Base-by-base conservation (phyloP, 2,329 filamentous ascomycete species). In the Exserohilum rostratum region DNA sequence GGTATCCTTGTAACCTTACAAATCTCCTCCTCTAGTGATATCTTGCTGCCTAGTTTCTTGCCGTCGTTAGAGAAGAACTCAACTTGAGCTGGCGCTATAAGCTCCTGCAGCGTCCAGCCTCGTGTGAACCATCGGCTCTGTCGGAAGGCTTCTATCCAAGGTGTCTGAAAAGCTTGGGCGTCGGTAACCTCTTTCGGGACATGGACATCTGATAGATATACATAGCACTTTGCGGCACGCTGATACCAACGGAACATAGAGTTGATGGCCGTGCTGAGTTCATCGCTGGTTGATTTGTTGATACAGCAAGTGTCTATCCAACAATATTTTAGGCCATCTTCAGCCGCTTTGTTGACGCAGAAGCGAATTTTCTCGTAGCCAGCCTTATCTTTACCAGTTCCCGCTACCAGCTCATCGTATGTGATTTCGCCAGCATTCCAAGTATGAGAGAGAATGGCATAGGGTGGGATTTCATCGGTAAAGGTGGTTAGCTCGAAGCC, bases 211-310 rank as follows among this genome's bases (percentile, higher is more conserved):
- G 63, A 43, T 6, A 66, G 50, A 11, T 34, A 66, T 12, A 61
- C 63, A 10, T 66, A 64, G 17, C 63, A 66, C 25, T 39, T 64
- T 0, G n/a, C 1, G 3, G 61, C 54, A 1, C 53, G 40, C 20
- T 46, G 44, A 5, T 66, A 66, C 63, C 63, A 66, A 7, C 42
- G 43, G 6, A 66, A 66, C 61, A 66, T 64, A 2, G 62, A 64
- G 17, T 62, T 64, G 7, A 42, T 42, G 5, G 39, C 39, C n/a
- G n/a, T 15, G 2, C 10, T 9, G 17, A 42, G 39, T 15, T 42
- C 39, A 10, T 15, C n/a, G 39, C 11, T 27, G n/a, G n/a, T 42
- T 11, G 22, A 17, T 13, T 42, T 42, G 22, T 42, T 15, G 25
- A 42, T 42, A 29, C 39, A 42, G 25, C 39, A 42, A 6, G 39